Evolutionary conservation across 2,329 filamentous ascomycete species (phyloP).

Genomic region (Xylaria sp.): DNA sequence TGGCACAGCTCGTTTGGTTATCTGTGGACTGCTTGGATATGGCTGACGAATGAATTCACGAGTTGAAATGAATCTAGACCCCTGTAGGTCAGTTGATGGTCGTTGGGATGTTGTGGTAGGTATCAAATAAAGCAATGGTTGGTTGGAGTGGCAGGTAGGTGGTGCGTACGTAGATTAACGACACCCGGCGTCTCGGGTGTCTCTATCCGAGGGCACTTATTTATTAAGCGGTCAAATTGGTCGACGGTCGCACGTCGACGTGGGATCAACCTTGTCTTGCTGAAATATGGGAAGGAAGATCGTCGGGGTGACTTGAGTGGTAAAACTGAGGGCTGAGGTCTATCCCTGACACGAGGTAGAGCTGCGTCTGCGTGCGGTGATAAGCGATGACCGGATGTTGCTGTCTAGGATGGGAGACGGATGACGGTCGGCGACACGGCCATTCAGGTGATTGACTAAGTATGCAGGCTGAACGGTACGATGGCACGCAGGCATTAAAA

Average conservation of each 20-base stretch:
- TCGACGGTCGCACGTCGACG: conserved; percentile 4
- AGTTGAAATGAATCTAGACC: conserved; percentile 1
- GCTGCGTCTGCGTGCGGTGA: conserved; percentile 5
- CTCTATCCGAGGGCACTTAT: conserved; percentile 3
- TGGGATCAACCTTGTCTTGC: conserved; percentile 8
- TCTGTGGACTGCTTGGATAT: conserved; percentile 6
- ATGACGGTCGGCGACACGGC: conserved; percentile 5
- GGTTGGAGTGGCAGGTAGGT: conserved; percentile 1
- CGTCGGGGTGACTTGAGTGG: conserved; percentile 10
- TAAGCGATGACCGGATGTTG: conserved; percentile 11
- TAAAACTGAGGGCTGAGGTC: conserved; percentile 6
- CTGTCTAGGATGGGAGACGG: conserved; percentile 7
- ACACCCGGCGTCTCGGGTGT: conserved; percentile 8
- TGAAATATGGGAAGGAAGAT: conserved; percentile 12
- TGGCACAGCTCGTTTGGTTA: conserved; percentile 10
- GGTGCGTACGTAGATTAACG: conserved; percentile 9
- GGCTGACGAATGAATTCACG: conserved; percentile 9
- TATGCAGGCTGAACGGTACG: conserved; percentile 9
- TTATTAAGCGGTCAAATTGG: conserved; percentile 12
- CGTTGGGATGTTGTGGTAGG: conserved; percentile 14
- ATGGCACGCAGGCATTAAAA: conserved; percentile 5
- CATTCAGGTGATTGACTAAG: conserved; percentile 12
- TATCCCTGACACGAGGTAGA: conserved; percentile 4
- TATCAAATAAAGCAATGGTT: conserved; percentile 10
- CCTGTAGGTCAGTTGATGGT: conserved; percentile 6